A percentile compares a stretch with the other conserved stretches of the same genome.
These are phyloP conservation scores for Aureobasidium melanogenum DNA, from an alignment of 2,329 filamentous ascomycete species.

Conservation along the genomic window DNA sequence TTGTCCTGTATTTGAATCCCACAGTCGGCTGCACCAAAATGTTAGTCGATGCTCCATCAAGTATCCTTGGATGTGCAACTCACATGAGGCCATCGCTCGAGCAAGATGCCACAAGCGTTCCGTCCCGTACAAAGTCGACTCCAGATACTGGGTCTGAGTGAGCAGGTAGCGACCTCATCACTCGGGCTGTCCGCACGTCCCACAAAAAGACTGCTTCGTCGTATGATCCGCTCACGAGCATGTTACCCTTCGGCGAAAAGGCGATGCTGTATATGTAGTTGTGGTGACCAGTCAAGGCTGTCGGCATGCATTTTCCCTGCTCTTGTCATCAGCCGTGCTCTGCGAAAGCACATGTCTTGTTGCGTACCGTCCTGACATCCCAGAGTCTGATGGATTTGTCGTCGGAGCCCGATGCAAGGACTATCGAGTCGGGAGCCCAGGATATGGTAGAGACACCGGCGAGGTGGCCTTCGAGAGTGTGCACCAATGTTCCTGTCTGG, in stretches of 20 bases:
- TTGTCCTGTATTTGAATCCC: slow-evolving; percentile 92
- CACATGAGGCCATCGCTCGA: slow-evolving; percentile 83
- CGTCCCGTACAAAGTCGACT: slow-evolving; percentile 87
- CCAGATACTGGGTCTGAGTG: slow-evolving; percentile 92
- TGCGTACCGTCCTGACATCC: slow-evolving; percentile 54
- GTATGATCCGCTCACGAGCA: slow-evolving; percentile 88
- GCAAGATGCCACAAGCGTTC: slow-evolving; percentile 85
- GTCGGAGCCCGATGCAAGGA: slow-evolving; percentile 83
- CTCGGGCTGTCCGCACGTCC: slow-evolving; percentile 79
- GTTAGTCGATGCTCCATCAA: not conserved
- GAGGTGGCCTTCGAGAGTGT: slow-evolving; percentile 87
- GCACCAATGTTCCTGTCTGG: slow-evolving; percentile 64
- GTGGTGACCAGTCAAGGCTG: slow-evolving; percentile 72
- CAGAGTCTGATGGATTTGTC: slow-evolving; percentile 94
- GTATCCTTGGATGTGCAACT: slow-evolving; percentile 24
- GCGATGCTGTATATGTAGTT: slow-evolving; percentile 93
- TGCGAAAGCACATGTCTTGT: not conserved
- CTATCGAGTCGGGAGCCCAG: slow-evolving; percentile 87
- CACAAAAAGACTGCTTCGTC: slow-evolving; percentile 96
- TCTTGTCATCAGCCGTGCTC: not conserved
- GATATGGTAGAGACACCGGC: slow-evolving; percentile 85
- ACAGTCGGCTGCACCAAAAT: slow-evolving; percentile 56
- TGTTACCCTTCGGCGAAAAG: slow-evolving; percentile 97
- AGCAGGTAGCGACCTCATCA: slow-evolving; percentile 86
- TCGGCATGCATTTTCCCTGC: slow-evolving; percentile 48